Conservation (phyloP, 371 early-diverging fungal genomes). For the Conidiobolus incongruus region DNA sequence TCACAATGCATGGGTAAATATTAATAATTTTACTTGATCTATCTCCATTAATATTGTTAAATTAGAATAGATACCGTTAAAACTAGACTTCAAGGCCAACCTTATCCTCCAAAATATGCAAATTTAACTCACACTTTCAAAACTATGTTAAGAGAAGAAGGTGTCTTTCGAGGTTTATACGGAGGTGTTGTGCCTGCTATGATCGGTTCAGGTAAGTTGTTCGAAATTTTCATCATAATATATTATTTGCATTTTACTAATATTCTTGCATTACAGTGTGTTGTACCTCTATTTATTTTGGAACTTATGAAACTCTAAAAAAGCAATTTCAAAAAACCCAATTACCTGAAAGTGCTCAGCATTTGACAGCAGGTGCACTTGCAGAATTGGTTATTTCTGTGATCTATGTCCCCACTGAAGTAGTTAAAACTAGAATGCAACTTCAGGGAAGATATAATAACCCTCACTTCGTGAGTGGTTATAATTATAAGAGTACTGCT, state of each 20-base stretch:
- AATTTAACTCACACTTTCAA: constrained; percentile 40
- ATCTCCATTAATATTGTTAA: background rate
- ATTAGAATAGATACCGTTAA: constrained; percentile 51
- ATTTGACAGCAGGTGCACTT: constrained; percentile 35
- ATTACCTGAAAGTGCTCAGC: constrained; percentile 31
- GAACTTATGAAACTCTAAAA: constrained; percentile 46
- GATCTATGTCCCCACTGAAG: constrained; percentile 54
- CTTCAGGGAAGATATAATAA: constrained; percentile 59
- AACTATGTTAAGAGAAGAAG: constrained; percentile 39
- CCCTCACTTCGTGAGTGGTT: constrained; percentile 45
- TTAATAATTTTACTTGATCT: background rate
- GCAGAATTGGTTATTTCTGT: constrained; percentile 51
- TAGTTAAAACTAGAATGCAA: constrained; percentile 53
- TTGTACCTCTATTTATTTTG: constrained; percentile 48
- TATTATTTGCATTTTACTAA: background rate
- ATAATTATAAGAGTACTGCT: constrained; percentile 46
- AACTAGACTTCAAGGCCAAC: constrained; percentile 46
- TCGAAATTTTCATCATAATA: background rate
- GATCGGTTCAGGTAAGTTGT: constrained; percentile 34
- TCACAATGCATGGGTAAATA: constrained; percentile 40
- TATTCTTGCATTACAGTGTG: constrained; percentile 16
- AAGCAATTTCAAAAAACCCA: constrained; percentile 24
- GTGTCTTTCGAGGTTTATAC: constrained; percentile 39
- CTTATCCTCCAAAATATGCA: constrained; percentile 27
- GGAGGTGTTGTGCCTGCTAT: constrained; percentile 51